phyloP scores from a whole-genome alignment of 2,329 filamentous ascomycete genomes.

The Penicillium sp. region DNA sequence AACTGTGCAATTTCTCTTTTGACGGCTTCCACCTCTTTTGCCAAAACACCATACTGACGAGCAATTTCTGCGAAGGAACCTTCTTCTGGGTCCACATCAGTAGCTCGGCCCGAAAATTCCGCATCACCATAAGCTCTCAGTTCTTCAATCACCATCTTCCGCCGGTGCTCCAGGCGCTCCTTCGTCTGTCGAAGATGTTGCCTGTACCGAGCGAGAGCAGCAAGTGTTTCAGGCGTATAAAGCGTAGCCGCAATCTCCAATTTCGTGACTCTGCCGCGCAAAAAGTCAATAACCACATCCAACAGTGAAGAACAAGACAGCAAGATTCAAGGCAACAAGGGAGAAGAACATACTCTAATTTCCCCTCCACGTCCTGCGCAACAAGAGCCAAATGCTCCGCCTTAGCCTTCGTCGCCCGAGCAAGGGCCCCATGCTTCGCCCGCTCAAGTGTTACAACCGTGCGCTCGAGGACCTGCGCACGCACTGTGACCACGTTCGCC shows the following conservation, averaged over 20 bases:
- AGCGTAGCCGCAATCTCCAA: constrained; percentile 38
- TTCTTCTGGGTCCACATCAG: constrained; percentile 9
- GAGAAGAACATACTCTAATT: constrained; percentile 35
- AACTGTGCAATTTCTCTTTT: constrained; percentile 31
- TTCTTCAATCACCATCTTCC: constrained; percentile 30
- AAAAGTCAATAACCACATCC: background rate
- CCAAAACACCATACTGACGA: constrained; percentile 38
- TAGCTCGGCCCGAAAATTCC: constrained; percentile 17
- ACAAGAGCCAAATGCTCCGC: constrained; percentile 43
- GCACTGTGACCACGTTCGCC: constrained; percentile 34
- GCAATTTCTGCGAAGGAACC: constrained; percentile 39
- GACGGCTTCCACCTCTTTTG: constrained; percentile 39
- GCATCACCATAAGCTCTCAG: constrained; percentile 37
- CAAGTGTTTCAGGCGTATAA: constrained; percentile 39
- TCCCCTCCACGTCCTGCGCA: constrained; percentile 39
- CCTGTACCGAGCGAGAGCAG: constrained; percentile 35
- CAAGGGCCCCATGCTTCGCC: constrained; percentile 39
- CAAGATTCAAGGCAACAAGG: background rate
- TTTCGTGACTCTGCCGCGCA: constrained; percentile 34
- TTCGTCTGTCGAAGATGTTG: constrained; percentile 33
- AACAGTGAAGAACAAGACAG: background rate
- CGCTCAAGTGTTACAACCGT: constrained; percentile 42
- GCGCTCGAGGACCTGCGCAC: constrained; percentile 37
- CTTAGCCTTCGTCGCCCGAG: constrained; percentile 38
- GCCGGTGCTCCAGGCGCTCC: constrained; percentile 32